Conservation (phyloP, 352 stramenopile species). For the Halophytophthora polymorphica region DNA sequence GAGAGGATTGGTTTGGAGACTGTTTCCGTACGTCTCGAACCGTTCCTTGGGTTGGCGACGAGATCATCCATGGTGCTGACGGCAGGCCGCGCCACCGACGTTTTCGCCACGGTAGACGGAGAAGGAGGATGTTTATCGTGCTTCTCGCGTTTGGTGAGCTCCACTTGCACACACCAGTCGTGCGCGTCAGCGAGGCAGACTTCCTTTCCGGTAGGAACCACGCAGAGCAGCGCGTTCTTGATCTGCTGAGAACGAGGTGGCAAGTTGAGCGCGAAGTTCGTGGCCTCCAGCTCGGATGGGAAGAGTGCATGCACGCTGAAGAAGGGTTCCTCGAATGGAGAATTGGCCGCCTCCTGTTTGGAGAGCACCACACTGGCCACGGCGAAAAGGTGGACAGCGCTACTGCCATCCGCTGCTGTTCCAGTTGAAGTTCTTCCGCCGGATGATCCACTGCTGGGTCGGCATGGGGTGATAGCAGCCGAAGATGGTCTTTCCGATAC, state of each 20-base stretch:
- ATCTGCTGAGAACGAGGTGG: constrained; percentile 21
- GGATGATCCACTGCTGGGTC: constrained; percentile 8
- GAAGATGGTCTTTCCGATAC: not conserved
- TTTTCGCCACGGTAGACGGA: not conserved
- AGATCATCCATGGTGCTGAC: constrained; percentile 3
- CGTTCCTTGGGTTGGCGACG: constrained; percentile 5
- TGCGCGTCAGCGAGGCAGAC: constrained; percentile 54
- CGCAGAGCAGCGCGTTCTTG: constrained; percentile 57
- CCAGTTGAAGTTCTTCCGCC: constrained; percentile 3
- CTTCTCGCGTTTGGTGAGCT: constrained; percentile 44
- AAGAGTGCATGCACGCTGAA: constrained; percentile 50
- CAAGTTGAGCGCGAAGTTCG: constrained; percentile 36
- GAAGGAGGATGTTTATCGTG: constrained; percentile 9
- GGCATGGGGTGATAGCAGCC: not conserved
- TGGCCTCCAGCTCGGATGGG: constrained; percentile 43
- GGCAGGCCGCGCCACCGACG: not conserved
- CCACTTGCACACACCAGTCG: constrained; percentile 67
- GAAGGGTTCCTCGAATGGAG: constrained; percentile 45
- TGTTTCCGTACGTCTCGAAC: not conserved
- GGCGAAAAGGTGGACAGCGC: constrained; percentile 26
- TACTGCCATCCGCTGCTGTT: not conserved
- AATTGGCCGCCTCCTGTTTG: constrained; percentile 35
- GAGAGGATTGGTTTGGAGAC: not conserved
- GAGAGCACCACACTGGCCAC: constrained; percentile 59
- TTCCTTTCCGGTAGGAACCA: constrained; percentile 45